Evolutionary conservation across 257 asterid genomes (phyloP).

Genomic region (Solanum tacnaense): DNA sequence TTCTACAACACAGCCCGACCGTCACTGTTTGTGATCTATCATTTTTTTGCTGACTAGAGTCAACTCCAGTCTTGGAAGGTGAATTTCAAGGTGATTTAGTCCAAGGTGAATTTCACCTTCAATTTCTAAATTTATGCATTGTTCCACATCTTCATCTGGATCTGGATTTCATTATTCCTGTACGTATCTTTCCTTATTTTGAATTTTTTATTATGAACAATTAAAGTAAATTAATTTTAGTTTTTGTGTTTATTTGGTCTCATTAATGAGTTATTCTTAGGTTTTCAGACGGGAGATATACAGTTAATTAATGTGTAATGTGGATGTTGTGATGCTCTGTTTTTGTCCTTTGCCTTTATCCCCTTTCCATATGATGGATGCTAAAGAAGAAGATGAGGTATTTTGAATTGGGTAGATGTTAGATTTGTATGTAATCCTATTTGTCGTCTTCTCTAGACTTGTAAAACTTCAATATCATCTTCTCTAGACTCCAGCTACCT

Average conservation of each 20-base stretch:
- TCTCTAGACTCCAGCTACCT: background rate
- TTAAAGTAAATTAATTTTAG: background rate
- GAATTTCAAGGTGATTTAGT: background rate
- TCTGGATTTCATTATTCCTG: background rate
- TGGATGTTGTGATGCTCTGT: background rate
- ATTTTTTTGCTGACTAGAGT: background rate
- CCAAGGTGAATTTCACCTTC: background rate
- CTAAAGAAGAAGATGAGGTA: background rate
- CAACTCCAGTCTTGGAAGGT: background rate
- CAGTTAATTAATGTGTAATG: background rate
- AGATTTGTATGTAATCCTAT: background rate
- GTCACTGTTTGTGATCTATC: background rate
- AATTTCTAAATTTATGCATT: background rate
- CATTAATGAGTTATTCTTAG: background rate
- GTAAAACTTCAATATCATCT: background rate
- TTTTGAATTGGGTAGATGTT: background rate
- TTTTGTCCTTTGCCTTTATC: background rate
- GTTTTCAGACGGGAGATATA: background rate
- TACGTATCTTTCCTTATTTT: background rate
- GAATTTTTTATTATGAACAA: background rate
- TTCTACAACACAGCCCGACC: background rate
- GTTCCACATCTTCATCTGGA: background rate
- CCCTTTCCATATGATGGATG: background rate
- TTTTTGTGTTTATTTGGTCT: background rate
- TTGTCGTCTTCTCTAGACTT: background rate